A percentile compares a stretch with the other conserved stretches of the same genome.
Conservation (phyloP, 306 rosid genomes). For the Cicer bijugum region DNA sequence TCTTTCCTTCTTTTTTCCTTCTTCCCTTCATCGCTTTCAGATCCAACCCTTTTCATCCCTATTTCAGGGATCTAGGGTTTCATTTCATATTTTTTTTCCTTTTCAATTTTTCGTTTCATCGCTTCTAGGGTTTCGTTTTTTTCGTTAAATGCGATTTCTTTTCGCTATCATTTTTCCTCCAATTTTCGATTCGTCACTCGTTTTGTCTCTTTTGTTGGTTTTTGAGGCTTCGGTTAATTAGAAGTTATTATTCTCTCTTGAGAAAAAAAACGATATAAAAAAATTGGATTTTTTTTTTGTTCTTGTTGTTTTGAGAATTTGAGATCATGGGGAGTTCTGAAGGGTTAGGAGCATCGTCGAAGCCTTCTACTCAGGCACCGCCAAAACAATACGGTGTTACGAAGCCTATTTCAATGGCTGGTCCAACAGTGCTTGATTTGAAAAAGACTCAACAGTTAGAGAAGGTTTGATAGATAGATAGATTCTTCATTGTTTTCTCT, state of each 20-base stretch:
- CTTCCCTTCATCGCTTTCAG: too few relatives aligned
- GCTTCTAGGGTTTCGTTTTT: too few relatives aligned
- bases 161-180: too few relatives aligned
- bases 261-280: not conserved
- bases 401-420: constrained; percentile 67
- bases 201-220: not conserved
- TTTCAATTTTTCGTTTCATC: too few relatives aligned
- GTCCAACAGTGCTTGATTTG: constrained; percentile 58
- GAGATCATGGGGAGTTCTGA: constrained; percentile 65
- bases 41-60: too few relatives aligned
- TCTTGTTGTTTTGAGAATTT: not conserved
- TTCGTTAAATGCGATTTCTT: too few relatives aligned
- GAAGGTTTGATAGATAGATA: constrained; percentile 54
- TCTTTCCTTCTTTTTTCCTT: too few relatives aligned
- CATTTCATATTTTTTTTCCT: too few relatives aligned
- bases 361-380: constrained; percentile 41
- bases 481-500: not conserved
- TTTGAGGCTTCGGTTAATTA: not conserved
- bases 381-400: constrained; percentile 67
- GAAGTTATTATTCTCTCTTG: not conserved
- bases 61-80: too few relatives aligned
- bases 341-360: constrained; percentile 46
- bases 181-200: too few relatives aligned
- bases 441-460: constrained; percentile 58
- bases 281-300: not conserved